Evolutionary conservation across 164 flowering plant genomes (phyloP), one percentile per base, ranked within the genome.

Genomic region (Hamamelis virginiana): DNA sequence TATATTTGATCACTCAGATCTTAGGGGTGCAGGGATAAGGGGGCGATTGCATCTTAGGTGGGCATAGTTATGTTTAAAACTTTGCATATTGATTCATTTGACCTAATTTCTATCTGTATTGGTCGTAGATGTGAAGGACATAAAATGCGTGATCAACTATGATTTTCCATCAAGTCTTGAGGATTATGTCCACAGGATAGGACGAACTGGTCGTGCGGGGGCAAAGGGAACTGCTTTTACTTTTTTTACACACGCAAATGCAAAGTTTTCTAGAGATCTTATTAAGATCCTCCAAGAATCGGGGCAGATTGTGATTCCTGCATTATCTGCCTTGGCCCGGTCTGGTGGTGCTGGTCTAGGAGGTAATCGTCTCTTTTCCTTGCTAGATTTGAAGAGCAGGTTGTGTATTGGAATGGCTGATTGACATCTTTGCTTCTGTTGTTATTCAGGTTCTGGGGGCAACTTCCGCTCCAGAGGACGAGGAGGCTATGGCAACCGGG

Each of bases 161-260:
- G 98, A 96, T 82, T 96, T 96, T 56, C 99, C 99, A 22, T 52
- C 89, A 46, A 82, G 89, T 76, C 92, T 96, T 21, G 99, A 96
- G 81, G 99, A 96, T 81, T 96, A 96, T 80, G 89, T 96, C 62
- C 99, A 96, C 78, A 86, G 99, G 79, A 96, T 96, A 62, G 99
- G 99, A 21, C 86, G 99, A 79, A 96, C 99, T 33, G 99, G 99
- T 55, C 94, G 99, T 60, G 99, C 99, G 25, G 99, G 98, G 69
- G 99, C 99, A 1, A 91, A 52, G 50, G 98, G 99, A 68, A 89
- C 85, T 56, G 98, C 99, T 3, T 81, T 75, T 27, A 85, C 96
- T 48, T 93, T 96, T 66, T 89, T 96, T 65, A 93, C 98, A 0
- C 89, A 84, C 55, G 80, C 85, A 58, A 96, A 96, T 81, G 92